Percentiles rank a stretch among this genome's conserved stretches.
Evolutionary conservation across 495 filamentous ascomycete species (phyloP).

Genomic region (Bryoglossum gracile): DNA sequence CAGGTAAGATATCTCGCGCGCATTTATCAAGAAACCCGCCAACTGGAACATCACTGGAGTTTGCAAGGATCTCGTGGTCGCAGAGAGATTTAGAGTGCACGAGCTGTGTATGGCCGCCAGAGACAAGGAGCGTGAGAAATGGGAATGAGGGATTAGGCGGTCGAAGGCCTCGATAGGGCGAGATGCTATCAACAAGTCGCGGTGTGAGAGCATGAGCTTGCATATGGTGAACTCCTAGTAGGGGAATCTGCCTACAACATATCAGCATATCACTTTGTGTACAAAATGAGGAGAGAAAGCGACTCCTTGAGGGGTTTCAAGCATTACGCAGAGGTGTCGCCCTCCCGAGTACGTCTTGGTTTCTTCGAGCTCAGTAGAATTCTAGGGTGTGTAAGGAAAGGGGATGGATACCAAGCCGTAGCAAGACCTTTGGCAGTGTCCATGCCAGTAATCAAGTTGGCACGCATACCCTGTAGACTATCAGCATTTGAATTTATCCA

Average conservation of each 20-base stretch:
- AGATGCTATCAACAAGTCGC: constrained; percentile 47
- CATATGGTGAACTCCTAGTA: constrained; percentile 92
- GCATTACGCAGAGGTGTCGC: too few relatives aligned
- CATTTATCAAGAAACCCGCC: constrained; percentile 83
- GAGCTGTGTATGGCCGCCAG: constrained; percentile 86
- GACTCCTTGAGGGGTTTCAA: too few relatives aligned
- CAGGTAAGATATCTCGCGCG: constrained; percentile 59
- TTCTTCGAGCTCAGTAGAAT: too few relatives aligned
- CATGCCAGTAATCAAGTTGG: constrained; percentile 65
- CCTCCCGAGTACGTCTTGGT: too few relatives aligned
- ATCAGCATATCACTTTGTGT: too few relatives aligned
- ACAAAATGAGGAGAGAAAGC: too few relatives aligned
- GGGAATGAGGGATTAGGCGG: constrained; percentile 50
- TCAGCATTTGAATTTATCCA: too few relatives aligned
- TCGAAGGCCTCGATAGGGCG: neutral
- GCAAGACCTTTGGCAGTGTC: constrained; percentile 86
- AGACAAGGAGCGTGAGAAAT: constrained; percentile 84
- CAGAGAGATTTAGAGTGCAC: constrained; percentile 59
- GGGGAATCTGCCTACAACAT: constrained; percentile 64
- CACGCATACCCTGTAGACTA: constrained; percentile 83
- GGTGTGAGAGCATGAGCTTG: constrained; percentile 91
- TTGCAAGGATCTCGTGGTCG: constrained; percentile 64
- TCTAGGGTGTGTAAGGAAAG: too few relatives aligned
- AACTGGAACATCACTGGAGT: constrained; percentile 66
- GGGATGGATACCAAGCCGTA: constrained; percentile 73